These are phyloP conservation scores for Aspergillus indologenus DNA, from an alignment of 495 filamentous ascomycete species.

Conservation along the genomic window DNA sequence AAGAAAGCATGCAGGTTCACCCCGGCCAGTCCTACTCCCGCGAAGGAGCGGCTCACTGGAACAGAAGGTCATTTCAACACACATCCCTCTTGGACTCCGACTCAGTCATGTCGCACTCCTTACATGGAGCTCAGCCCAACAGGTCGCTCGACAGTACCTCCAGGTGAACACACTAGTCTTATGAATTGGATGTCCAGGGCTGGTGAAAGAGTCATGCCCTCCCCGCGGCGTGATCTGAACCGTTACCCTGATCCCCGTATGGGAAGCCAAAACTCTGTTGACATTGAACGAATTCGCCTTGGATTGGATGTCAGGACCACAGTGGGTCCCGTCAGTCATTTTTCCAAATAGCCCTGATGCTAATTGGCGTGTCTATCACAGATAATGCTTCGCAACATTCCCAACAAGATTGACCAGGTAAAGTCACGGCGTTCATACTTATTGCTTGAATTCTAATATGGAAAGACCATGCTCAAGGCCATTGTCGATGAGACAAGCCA, in stretches of 20 bases:
- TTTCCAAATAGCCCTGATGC: background rate
- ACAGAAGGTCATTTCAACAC: conserved; percentile 14
- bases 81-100: conserved; percentile 14
- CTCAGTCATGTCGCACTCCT: conserved; percentile 19
- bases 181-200: conserved; percentile 32
- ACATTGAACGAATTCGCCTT: conserved; percentile 59
- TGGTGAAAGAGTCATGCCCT: conserved; percentile 22
- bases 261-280: conserved; percentile 62
- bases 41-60: conserved; percentile 10
- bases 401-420: conserved; percentile 81
- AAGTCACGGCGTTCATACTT: background rate
- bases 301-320: conserved; percentile 72
- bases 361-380: conserved; percentile 25
- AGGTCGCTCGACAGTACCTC: conserved; percentile 36
- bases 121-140: conserved; percentile 38
- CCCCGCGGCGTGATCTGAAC: conserved; percentile 21
- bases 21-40: conserved; percentile 16
- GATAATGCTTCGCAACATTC: conserved; percentile 97
- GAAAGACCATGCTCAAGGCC: conserved; percentile 62
- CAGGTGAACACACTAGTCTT: conserved; percentile 29
- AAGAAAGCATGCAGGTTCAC: conserved; percentile 10
- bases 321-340: conserved; percentile 42
- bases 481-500: conserved; percentile 75
- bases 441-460: conserved; percentile 2
- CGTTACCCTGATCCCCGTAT: conserved; percentile 28